Evolutionary conservation across 768 basidiomycete genomes (phyloP).

Genomic region (Chalciporus piperatus): DNA sequence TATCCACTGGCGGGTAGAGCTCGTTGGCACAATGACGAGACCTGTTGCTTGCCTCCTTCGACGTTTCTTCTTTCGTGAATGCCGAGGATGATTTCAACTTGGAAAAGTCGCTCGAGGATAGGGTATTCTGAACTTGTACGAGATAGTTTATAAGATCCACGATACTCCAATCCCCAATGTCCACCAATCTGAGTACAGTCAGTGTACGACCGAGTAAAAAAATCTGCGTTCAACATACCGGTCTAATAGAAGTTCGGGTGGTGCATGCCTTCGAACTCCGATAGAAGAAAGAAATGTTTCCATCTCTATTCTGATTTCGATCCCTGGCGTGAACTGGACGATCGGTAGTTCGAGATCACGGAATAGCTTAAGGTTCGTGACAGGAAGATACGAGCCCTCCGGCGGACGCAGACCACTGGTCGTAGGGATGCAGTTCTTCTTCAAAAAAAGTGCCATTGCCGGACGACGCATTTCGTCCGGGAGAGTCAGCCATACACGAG

Average conservation of each 20-base stretch:
- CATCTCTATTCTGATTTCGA: background rate
- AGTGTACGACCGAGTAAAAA: background rate
- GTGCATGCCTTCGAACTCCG: background rate
- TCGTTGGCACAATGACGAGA: too few species aligned
- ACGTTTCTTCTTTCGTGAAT: too few species aligned
- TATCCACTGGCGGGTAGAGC: too few species aligned
- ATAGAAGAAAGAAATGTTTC: background rate
- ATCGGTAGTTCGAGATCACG: slow-evolving; percentile 50
- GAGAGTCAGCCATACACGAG: slow-evolving; percentile 66
- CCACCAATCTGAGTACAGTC: background rate
- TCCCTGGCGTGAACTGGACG: background rate
- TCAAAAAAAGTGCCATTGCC: slow-evolving; percentile 37
- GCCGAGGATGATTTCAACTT: background rate
- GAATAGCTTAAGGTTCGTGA: slow-evolving; percentile 67
- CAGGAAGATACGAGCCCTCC: slow-evolving; percentile 72
- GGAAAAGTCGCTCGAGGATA: background rate
- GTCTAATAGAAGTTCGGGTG: background rate
- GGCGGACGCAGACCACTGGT: slow-evolving; percentile 63
- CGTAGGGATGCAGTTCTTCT: slow-evolving; percentile 45
- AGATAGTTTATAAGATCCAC: slow-evolving; percentile 5
- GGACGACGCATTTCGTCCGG: slow-evolving; percentile 37
- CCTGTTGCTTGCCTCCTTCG: too few species aligned
- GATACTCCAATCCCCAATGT: slow-evolving; percentile 1
- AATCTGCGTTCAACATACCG: background rate
- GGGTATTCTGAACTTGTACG: background rate